phyloP scores from a whole-genome alignment of 2,329 filamentous ascomycete species.

The Amauroascus niger region DNA sequence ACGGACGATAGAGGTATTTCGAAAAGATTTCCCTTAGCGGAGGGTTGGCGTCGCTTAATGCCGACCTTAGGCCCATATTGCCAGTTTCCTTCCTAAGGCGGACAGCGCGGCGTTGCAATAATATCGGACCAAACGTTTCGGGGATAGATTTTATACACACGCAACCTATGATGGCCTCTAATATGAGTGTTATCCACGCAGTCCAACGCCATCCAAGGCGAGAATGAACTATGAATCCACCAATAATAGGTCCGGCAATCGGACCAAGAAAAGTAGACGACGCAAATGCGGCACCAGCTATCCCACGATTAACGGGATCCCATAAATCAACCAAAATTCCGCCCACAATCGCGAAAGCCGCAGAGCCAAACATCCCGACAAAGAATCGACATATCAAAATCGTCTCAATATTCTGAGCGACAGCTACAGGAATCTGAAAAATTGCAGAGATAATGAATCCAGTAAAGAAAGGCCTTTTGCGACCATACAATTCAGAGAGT shows the following conservation, averaged over 20 bases:
- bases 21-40: conserved; percentile 31
- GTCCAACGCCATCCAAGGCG: conserved; percentile 50
- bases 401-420: conserved; percentile 45
- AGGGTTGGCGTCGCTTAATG: conserved; percentile 36
- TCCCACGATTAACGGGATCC: conserved; percentile 39
- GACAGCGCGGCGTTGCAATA: conserved; percentile 42
- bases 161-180: conserved; percentile 34
- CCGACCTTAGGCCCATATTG: conserved; percentile 41
- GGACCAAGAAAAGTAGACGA: conserved; percentile 43
- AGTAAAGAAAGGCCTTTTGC: conserved; percentile 41
- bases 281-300: conserved; percentile 39
- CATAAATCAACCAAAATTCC: conserved; percentile 44
- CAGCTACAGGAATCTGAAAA: conserved; percentile 48
- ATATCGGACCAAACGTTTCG: conserved; percentile 43
- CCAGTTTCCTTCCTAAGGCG: conserved; percentile 40
- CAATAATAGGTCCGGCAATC: conserved; percentile 41
- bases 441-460: conserved; percentile 43
- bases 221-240: conserved; percentile 42
- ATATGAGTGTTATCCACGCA: conserved; percentile 46
- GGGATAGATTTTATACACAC: conserved; percentile 41
- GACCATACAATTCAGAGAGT: conserved; percentile 43
- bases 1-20: conserved; percentile 39
- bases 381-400: conserved; percentile 49
- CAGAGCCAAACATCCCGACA: conserved; percentile 44
- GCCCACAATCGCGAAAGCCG: conserved; percentile 43